Evolutionary conservation across 768 basidiomycete genomes (phyloP).

Genomic region (Lentinula sp.): DNA sequence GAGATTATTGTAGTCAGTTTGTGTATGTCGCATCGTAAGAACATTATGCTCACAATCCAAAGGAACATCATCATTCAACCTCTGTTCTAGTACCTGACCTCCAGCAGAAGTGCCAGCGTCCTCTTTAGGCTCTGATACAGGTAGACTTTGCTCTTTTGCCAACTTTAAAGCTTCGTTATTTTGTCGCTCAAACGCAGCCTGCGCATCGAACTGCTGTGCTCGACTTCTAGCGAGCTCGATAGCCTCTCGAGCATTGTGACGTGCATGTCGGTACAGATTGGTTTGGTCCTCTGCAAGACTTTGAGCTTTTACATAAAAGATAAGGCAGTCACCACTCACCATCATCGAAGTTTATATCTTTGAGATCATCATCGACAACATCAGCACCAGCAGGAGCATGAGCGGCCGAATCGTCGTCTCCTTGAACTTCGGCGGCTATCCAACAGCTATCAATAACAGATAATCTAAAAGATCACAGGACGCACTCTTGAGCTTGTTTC

Average conservation of each 20-base stretch:
- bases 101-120: constrained; percentile 29
- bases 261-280: constrained; percentile 80
- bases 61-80: constrained; percentile 33
- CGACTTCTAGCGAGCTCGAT: constrained; percentile 70
- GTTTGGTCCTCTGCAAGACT: constrained; percentile 68
- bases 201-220: constrained; percentile 81
- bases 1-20: constrained; percentile 1
- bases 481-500: constrained; percentile 89
- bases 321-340: constrained; percentile 39
- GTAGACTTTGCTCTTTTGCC: constrained; percentile 44
- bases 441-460: constrained; percentile 12
- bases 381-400: constrained; percentile 50
- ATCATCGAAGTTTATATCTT: constrained; percentile 87
- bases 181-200: constrained; percentile 75
- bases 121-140: neutral
- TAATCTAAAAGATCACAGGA: constrained; percentile 6
- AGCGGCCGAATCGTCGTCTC: constrained; percentile 33
- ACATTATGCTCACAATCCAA: constrained; percentile 58
- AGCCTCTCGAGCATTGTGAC: constrained; percentile 86
- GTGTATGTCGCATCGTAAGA: neutral
- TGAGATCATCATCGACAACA: constrained; percentile 46
- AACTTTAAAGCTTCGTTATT: constrained; percentile 71
- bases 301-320: constrained; percentile 2
- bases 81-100: constrained; percentile 23
- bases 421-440: constrained; percentile 74